A percentile compares a stretch with the other conserved stretches of the same genome.
These are phyloP conservation scores for Peronospora belbahrii DNA, from an alignment of 352 stramenopile species.

Conservation along the genomic window DNA sequence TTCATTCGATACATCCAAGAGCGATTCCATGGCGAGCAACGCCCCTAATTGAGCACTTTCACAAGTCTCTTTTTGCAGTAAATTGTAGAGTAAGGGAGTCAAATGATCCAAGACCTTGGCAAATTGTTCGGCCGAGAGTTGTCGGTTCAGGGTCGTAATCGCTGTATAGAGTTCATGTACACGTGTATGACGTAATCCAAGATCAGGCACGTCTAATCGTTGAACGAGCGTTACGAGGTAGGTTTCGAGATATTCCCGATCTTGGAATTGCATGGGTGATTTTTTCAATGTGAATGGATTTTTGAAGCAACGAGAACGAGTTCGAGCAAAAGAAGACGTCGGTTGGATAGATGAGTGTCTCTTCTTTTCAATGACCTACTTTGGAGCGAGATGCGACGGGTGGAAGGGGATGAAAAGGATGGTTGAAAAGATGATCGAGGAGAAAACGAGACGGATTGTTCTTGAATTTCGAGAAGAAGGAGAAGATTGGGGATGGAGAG, in stretches of 20 bases:
- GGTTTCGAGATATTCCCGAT: conserved; percentile 63
- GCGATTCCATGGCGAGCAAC: conserved; percentile 61
- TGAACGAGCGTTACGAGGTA: conserved; percentile 56
- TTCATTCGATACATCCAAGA: conserved; percentile 79
- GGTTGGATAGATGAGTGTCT: too few species aligned
- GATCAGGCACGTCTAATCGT: conserved; percentile 42
- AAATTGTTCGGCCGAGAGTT: conserved; percentile 76
- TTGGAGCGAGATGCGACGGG: too few species aligned
- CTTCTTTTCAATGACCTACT: too few species aligned
- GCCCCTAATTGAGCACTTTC: conserved; percentile 70
- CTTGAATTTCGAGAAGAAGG: too few species aligned
- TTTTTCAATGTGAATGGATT: neutral
- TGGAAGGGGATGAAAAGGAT: too few species aligned
- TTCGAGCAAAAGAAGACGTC: too few species aligned
- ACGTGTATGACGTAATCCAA: conserved; percentile 25
- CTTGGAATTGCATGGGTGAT: conserved; percentile 24
- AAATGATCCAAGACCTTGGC: conserved; percentile 64
- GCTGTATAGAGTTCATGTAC: conserved; percentile 53
- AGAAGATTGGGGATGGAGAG: too few species aligned
- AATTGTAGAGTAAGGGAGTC: conserved; percentile 65
- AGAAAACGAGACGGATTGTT: too few species aligned
- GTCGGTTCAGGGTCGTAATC: conserved; percentile 55
- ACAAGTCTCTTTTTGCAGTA: conserved; percentile 46
- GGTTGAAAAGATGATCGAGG: too few species aligned
- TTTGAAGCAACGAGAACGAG: too few species aligned